Evolutionary conservation across 169 alveolate species (phyloP).

Genomic region (Fabrea salina): DNA sequence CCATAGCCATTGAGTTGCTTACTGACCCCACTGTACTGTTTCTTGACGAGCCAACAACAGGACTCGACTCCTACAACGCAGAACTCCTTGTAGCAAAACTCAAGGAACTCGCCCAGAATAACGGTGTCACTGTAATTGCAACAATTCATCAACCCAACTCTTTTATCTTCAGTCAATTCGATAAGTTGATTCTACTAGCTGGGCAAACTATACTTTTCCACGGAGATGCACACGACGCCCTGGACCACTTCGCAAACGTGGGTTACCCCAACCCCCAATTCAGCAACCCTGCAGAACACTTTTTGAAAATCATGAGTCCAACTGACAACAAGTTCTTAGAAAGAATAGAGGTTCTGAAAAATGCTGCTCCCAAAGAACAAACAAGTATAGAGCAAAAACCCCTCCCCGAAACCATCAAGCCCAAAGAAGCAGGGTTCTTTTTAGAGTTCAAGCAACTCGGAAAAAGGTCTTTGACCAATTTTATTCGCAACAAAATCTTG

Average conservation of each 20-base stretch:
- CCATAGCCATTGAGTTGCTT: constrained; percentile 72
- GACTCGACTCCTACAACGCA: constrained; percentile 70
- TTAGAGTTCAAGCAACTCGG: not conserved
- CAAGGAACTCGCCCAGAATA: constrained; percentile 33
- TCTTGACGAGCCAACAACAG: constrained; percentile 84
- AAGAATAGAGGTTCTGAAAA: not conserved
- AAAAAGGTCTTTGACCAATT: not conserved
- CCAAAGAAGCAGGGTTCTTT: not conserved
- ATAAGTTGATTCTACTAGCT: constrained; percentile 52
- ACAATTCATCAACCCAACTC: constrained; percentile 82
- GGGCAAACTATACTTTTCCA: constrained; percentile 59
- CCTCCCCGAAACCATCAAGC: not conserved
- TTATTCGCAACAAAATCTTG: not conserved
- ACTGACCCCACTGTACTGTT: constrained; percentile 74
- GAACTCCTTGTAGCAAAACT: constrained; percentile 44
- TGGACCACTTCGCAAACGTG: constrained; percentile 47
- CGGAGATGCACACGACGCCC: constrained; percentile 54
- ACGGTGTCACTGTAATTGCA: constrained; percentile 62
- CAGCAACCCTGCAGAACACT: constrained; percentile 73
- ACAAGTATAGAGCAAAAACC: not conserved
- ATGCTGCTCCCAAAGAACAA: not conserved
- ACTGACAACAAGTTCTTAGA: not conserved
- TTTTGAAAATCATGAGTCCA: constrained; percentile 39
- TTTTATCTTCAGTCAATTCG: constrained; percentile 56
- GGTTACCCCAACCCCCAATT: constrained; percentile 60